Evolutionary conservation across 2,329 filamentous ascomycete genomes (phyloP).

Genomic region (Beauveria australis): DNA sequence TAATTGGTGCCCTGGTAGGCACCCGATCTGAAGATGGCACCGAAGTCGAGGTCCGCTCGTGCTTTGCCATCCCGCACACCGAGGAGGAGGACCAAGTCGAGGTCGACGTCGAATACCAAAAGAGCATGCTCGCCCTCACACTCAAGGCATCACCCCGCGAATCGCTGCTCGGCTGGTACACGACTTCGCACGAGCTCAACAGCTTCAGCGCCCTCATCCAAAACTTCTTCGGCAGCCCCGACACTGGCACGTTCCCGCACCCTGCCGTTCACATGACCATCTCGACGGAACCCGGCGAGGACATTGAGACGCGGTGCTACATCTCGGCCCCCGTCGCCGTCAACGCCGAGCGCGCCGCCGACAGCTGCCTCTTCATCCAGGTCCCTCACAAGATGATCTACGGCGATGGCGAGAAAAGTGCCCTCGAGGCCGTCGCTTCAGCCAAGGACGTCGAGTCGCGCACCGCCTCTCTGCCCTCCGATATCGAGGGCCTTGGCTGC

Average conservation of each 20-base stretch:
- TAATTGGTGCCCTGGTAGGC: slow-evolving; percentile 93
- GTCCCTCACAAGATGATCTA: slow-evolving; percentile 93
- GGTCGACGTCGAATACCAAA: slow-evolving; percentile 99
- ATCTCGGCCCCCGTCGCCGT: slow-evolving; percentile 93
- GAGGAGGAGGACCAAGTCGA: slow-evolving; percentile 98
- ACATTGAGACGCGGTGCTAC: slow-evolving; percentile 87
- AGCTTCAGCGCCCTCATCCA: slow-evolving; percentile 95
- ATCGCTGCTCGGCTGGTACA: slow-evolving; percentile 95
- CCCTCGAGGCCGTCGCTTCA: slow-evolving; percentile 72
- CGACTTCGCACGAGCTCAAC: slow-evolving; percentile 92
- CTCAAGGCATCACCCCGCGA: slow-evolving; percentile 92
- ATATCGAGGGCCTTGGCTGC: slow-evolving; percentile 82
- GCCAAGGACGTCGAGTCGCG: slow-evolving; percentile 75
- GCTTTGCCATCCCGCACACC: slow-evolving; percentile 96
- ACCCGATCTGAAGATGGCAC: slow-evolving; percentile 92
- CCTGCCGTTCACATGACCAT: slow-evolving; percentile 97
- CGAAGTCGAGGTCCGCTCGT: slow-evolving; percentile 90
- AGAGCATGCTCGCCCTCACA: slow-evolving; percentile 95
- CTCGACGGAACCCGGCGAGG: slow-evolving; percentile 77
- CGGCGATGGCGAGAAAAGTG: slow-evolving; percentile 58
- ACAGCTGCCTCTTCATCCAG: slow-evolving; percentile 95
- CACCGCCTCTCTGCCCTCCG: slow-evolving; percentile 65
- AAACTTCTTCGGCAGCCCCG: slow-evolving; percentile 97
- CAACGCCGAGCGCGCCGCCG: slow-evolving; percentile 86
- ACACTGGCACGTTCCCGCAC: slow-evolving; percentile 93